Conservation (phyloP, 345 rosid species). For the Garcia nutans region DNA sequence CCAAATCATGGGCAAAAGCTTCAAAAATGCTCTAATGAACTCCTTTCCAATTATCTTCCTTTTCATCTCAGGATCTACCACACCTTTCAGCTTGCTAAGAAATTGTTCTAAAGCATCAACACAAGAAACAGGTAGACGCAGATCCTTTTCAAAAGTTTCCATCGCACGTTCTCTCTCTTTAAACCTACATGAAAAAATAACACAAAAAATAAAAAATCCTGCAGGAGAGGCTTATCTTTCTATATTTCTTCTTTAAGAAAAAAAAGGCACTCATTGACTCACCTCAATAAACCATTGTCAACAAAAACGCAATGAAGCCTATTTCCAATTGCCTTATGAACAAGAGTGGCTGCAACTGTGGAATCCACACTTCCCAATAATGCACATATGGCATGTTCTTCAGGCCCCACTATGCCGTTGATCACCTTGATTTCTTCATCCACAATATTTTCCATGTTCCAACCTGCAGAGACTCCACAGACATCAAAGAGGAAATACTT, state of each 20-base stretch:
- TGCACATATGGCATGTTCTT: slow-evolving; percentile 92
- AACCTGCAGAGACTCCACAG: slow-evolving; percentile 69
- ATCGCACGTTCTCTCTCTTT: slow-evolving; percentile 93
- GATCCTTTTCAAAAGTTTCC: slow-evolving; percentile 83
- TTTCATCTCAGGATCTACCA: slow-evolving; percentile 86
- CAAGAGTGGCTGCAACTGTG: slow-evolving; percentile 96
- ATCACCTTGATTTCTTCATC: slow-evolving; percentile 87
- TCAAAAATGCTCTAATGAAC: slow-evolving; percentile 77
- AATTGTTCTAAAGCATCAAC: slow-evolving; percentile 77
- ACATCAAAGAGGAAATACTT: slow-evolving; percentile 68
- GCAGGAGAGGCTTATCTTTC: background rate
- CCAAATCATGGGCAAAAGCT: slow-evolving; percentile 72
- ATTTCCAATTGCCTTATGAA: slow-evolving; percentile 89
- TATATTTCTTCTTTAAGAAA: background rate
- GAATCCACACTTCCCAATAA: slow-evolving; percentile 98
- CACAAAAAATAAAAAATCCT: background rate
- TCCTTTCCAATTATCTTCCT: slow-evolving; percentile 93
- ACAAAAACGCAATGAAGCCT: slow-evolving; percentile 97
- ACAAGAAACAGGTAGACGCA: slow-evolving; percentile 85
- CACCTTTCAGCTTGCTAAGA: slow-evolving; percentile 82
- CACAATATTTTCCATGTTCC: slow-evolving; percentile 90
- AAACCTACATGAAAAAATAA: slow-evolving; percentile 44
- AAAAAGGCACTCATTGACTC: slow-evolving; percentile 8
- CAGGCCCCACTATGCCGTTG: slow-evolving; percentile 58
- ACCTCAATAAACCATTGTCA: slow-evolving; percentile 92